These are phyloP conservation scores for Leishmania mexicana DNA, from an alignment of 208 protist genomes.

Conservation along the genomic window DNA sequence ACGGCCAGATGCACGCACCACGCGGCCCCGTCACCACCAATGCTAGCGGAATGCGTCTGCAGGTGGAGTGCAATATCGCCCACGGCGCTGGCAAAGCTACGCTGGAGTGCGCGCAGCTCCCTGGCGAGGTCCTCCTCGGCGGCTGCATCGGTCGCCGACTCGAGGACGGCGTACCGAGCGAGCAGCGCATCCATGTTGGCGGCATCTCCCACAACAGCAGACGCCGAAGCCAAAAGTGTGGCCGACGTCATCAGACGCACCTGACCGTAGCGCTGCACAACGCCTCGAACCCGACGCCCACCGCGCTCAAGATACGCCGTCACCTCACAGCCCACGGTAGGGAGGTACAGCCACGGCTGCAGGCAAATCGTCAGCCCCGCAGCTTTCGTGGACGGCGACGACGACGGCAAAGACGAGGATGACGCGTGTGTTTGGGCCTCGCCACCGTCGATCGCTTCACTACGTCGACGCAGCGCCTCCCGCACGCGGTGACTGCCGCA, in stretches of 20 bases:
- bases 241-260: conserved; percentile 82
- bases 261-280: conserved; percentile 71
- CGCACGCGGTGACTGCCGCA: conserved; percentile 40
- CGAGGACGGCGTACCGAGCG: conserved; percentile 42
- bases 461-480: conserved; percentile 28
- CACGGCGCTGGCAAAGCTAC: conserved; percentile 34
- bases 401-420: background rate
- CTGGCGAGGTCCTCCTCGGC: conserved; percentile 50
- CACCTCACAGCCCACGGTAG: conserved; percentile 73
- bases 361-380: conserved; percentile 51
- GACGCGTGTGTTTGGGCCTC: conserved; percentile 1
- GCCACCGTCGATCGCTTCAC: background rate
- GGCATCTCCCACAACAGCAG: background rate
- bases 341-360: conserved; percentile 79
- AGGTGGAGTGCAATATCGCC: conserved; percentile 38
- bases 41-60: conserved; percentile 15
- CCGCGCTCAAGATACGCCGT: conserved; percentile 62
- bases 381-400: background rate
- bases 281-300: conserved; percentile 49
- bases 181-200: conserved; percentile 23
- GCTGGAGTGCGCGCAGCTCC: conserved; percentile 50
- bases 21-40: conserved; percentile 23
- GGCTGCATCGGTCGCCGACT: conserved; percentile 39
- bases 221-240: conserved; percentile 36
- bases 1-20: conserved; percentile 71